Evolutionary conservation across 169 alveolate species (phyloP), one percentile per base, ranked within the genome.

Genomic region (Eimeria necatrix): DNA sequence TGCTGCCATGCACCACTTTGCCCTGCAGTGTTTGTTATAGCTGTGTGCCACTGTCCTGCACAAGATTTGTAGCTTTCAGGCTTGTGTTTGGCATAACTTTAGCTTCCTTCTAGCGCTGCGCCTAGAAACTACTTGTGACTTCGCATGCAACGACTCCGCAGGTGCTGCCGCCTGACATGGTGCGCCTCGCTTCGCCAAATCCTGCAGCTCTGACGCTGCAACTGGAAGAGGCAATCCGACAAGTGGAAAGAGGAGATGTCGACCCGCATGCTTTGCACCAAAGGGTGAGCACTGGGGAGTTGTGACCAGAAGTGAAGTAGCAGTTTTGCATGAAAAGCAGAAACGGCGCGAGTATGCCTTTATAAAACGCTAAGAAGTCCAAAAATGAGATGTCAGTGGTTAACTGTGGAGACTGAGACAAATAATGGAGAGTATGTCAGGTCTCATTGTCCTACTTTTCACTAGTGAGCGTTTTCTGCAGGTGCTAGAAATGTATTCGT

Each of bases 81-180:
- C 26, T 26, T 20, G 78, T 14, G 14, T 8, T 10, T 20, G 46
- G 78, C 41, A 16, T 20, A 0, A 0, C 18, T 26, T 12, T 18
- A 22, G 14, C 0, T 26, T 68, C 14, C 12, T 8, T 12, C 78
- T 20, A 26, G 12, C 1, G 16, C 46, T 68, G 41, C 22, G 41
- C n/a, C n/a, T 14, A 20, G 78, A 18, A 8, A 12, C 2, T 59
- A 16, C 20, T 59, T 20, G 20, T 20, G 70, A 16, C 22, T 59
- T 12, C 70, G 41, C 41, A 32, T 14, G 32, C 46, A 26, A 46
- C 22, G 18, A 20, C 89, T 59, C 22, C 22, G 26, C 86, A 88
- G 94, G 94, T 88, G 52, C 14, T 88, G 73, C 94, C 94, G 26
- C 87, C 85, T 22, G 81, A 88, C 74, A 88, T 88, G 85, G 87